Conservation (phyloP, 352 stramenopile species). For the Globisporangium carolinianum region DNA sequence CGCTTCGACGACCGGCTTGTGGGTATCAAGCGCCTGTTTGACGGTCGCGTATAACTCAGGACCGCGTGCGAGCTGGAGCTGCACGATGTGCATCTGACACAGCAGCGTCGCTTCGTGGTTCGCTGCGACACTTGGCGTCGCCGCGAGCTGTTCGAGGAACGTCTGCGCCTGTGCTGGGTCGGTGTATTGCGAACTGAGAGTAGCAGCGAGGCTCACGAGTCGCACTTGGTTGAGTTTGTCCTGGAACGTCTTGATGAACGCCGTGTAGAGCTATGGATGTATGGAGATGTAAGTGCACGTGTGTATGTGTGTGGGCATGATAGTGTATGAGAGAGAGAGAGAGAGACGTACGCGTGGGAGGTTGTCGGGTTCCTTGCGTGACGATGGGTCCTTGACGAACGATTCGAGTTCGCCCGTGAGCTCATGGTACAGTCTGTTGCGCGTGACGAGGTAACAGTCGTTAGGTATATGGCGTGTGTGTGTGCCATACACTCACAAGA, state of each 20-base stretch:
- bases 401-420: constrained; percentile 90
- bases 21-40: constrained; percentile 63
- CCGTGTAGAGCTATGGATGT: constrained; percentile 77
- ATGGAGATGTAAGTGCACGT: neutral
- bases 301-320: neutral
- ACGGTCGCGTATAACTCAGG: constrained; percentile 46
- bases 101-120: constrained; percentile 61
- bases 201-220: constrained; percentile 88
- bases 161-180: constrained; percentile 57
- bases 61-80: constrained; percentile 63
- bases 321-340: neutral
- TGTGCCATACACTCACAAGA: neutral
- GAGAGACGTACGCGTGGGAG: constrained; percentile 26
- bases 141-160: constrained; percentile 62
- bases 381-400: constrained; percentile 85
- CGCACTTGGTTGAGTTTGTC: constrained; percentile 95
- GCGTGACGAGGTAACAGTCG: neutral
- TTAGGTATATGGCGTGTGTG: neutral
- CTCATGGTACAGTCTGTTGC: constrained; percentile 97
- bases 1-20: constrained; percentile 70
- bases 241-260: constrained; percentile 93
- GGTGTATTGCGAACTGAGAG: constrained; percentile 76
- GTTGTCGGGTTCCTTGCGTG: constrained; percentile 48
- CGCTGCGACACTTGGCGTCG: constrained; percentile 53
- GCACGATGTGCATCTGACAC: constrained; percentile 71